A percentile compares a stretch with the other conserved stretches of the same genome.
These are phyloP conservation scores for Acacia pycnantha DNA, from an alignment of 331 rosid genomes.

Conservation along the genomic window DNA sequence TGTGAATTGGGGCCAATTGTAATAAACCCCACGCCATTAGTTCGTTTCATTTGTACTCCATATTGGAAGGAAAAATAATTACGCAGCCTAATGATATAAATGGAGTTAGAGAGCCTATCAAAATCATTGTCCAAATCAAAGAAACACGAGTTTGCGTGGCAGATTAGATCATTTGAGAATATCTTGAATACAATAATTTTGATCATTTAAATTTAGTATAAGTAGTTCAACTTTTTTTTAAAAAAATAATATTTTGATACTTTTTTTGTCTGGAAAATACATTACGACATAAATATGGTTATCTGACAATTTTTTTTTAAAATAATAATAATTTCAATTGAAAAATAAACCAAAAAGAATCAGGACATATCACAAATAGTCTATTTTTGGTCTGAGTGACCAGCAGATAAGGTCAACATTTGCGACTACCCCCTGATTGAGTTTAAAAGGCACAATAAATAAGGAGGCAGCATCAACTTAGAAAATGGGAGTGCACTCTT, in stretches of 20 bases:
- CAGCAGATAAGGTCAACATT: slow-evolving; percentile 39
- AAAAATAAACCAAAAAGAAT: background rate
- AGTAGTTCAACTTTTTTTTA: background rate
- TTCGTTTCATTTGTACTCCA: background rate
- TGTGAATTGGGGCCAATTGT: background rate
- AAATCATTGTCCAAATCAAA: background rate
- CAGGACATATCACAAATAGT: background rate
- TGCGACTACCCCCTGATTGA: slow-evolving; percentile 39
- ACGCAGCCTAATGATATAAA: background rate
- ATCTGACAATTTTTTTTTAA: background rate
- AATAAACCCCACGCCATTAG: background rate
- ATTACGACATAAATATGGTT: background rate
- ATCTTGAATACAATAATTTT: background rate
- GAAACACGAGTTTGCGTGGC: background rate
- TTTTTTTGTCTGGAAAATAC: background rate
- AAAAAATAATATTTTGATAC: background rate
- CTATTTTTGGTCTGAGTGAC: background rate
- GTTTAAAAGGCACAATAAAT: background rate
- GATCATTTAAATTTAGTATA: background rate
- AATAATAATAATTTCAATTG: background rate
- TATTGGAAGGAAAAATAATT: background rate
- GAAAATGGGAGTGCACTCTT: background rate
- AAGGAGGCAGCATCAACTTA: background rate
- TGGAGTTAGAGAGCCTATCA: background rate
- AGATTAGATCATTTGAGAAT: background rate